Base-by-base conservation (phyloP, 176 grass and related monocot genomes). In the Aegilops speltoides region DNA sequence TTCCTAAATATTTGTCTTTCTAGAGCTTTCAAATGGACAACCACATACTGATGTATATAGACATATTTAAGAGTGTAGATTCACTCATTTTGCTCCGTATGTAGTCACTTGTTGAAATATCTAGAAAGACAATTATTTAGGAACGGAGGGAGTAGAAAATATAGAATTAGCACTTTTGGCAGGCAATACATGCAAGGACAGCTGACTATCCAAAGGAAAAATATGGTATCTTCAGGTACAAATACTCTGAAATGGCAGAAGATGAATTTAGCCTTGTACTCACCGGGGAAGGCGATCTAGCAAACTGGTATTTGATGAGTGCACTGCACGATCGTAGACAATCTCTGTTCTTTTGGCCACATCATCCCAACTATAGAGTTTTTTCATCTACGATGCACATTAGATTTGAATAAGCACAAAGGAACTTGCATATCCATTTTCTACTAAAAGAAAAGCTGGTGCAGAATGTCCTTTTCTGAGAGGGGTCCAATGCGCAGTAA, bases 341-440 rank as follows among this genome's bases (percentile, higher is more conserved):
- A 93, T 92, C 81, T 92, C 93, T 48, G 96, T 98, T 90, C 96
- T 95, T 84, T 92, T 89, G 1, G 95, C 93, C 40, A 98, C 95
- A 81, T 98, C 95, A 89, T 98, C 93, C 95, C 95, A 98, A 79
- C 93, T 98, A 73, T 98, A 98, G 29, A 95, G 82, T 48, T 73
- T 89, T 93, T 93, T 93, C 91, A 98, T 93, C 96, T 98, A 84
- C 0, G 9, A 76, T 59, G 24, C 76, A 88, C 22, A 86, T 83
- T 26, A 63, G 56, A 88, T 54, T 15, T 76, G 10, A 84, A 89
- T 86, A 22, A 77, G 64, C 15, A 20, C 3, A 2, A 46, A 81
- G 23, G 1, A 80, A 17, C 24, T 72, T 45, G 40, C 6, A 78
- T 40, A 32, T 0, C 8, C 31, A 38, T 78, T 63, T 54, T 40